Evolutionary conservation across 2,329 filamentous ascomycete genomes (phyloP), one percentile per base, ranked within the genome.

Genomic region (Atkinsonella hypoxylon): DNA sequence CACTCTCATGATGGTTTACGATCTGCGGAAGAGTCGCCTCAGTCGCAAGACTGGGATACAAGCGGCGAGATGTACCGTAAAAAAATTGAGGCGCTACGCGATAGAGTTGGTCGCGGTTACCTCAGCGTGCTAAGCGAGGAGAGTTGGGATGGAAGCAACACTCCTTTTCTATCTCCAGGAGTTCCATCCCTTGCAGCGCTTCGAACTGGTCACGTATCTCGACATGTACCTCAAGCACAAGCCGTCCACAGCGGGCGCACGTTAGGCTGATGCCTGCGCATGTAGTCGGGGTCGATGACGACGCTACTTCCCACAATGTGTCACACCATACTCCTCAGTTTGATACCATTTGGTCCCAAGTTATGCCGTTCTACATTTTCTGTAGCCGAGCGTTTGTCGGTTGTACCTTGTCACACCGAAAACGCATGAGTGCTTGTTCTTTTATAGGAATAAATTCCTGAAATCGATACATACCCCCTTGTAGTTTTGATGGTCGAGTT

Each of bases 101-200:
- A 85, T 61, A 88, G 91, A 61, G 83, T 95, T 56, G 90, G 90
- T 32, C 88, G 83, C 59, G 86, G 83, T 38, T 98, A 95, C 77
- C 77, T 98, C 39, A 90, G 83, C 55, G 88, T 87, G 13, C 73
- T 97, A 47, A 85, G 86, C 53, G 90, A 95, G 60, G 87, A 93
- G 64, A 75, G 70, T 41, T 83, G 80, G 79, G 75, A 81, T 54
- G 58, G 70, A 7, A 66, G 66, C 44, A 66, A 66, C 42, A 55
- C 54, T 8, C 50, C 56, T 44, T 60, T 56, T 45, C 51, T 58
- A 39, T 41, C 58, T 15, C 39, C 56, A 22, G 51, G 47, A 47
- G 55, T 65, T 32, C 50, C 61, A 26, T 58, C 62, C 8, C 54
- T 62, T 47, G 54, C 62, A 41, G 55, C 58, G 30, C 58, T 68